A percentile compares a stretch with the other conserved stretches of the same genome.
phyloP scores from a whole-genome alignment of 805 yeast genomes.

The Komagataella mondaviorum region DNA sequence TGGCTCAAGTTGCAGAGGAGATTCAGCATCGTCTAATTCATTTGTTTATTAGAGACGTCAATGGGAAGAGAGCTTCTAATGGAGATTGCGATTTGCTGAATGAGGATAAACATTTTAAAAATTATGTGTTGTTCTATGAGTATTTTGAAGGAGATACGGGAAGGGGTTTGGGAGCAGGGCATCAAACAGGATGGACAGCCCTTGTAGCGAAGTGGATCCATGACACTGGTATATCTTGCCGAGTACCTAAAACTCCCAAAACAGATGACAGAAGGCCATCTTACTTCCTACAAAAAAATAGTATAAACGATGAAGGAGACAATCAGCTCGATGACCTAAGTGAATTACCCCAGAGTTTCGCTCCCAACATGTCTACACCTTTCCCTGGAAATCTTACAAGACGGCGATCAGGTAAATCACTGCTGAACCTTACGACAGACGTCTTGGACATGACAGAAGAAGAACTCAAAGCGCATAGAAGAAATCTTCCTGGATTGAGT shows the following conservation, averaged over 20 bases:
- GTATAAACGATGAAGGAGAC: conserved; percentile 13
- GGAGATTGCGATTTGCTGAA: conserved; percentile 45
- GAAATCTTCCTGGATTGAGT: conserved; percentile 17
- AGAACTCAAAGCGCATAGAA: conserved; percentile 23
- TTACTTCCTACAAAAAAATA: conserved; percentile 7
- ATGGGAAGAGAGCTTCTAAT: conserved; percentile 57
- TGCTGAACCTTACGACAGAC: conserved; percentile 53
- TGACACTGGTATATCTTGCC: conserved; percentile 67
- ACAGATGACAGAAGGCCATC: conserved; percentile 19
- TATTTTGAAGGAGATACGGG: conserved; percentile 93
- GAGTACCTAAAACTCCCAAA: conserved; percentile 24
- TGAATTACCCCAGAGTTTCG: conserved; percentile 15
- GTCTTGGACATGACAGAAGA: conserved; percentile 57
- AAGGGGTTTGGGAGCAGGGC: conserved; percentile 84
- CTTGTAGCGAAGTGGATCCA: conserved; percentile 85
- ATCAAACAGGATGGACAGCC: conserved; percentile 96
- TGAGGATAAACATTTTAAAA: conserved; percentile 58
- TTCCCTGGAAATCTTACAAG: conserved; percentile 40
- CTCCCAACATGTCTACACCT: conserved; percentile 6
- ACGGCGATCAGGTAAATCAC: conserved; percentile 64
- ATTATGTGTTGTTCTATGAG: conserved; percentile 69
- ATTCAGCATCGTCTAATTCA: conserved; percentile 76
- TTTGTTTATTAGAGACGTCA: conserved; percentile 56
- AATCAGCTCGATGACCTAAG: conserved; percentile 29
- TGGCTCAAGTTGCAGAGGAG: conserved; percentile 86